Base-by-base conservation (phyloP, 768 basidiomycete species). In the Auricularia heimuer region DNA sequence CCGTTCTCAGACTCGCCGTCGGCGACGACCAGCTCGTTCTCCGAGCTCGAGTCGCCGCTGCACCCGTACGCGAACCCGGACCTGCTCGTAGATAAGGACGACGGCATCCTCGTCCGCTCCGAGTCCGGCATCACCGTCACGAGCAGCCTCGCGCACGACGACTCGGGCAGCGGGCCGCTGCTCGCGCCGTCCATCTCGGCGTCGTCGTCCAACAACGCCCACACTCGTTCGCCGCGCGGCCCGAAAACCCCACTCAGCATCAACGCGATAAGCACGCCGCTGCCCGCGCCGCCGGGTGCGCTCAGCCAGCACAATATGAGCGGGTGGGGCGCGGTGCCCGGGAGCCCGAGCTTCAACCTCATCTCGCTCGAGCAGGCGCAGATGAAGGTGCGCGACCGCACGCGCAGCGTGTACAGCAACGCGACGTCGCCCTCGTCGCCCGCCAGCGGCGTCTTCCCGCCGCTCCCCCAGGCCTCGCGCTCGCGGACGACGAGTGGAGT, bases 61-160 rank as follows among this genome's bases (percentile, higher is more conserved):
- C 90, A 92, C 75, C 90, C 90, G 34, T 92, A 90, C 72, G 90
- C 90, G 63, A 90, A 92, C 69, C 89, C 90, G 7, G 87, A 90
- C 67, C 76, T 89, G 56, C 82, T 82, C 18, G 56, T 8, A 6
- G 47, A 51, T 18, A 51, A 34, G 56, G 24, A 29, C 24, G 34
- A 60, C 24, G 10, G 33, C 34, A 7, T 14, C 24, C 56, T 60
- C 24, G 11, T n/a, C 8, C 56, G 56, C 21, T 51, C 47, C 47
- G 47, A 51, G 47, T 51, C 47, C 21, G 47, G 47, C 47, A 51
- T 51, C 56, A 60, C 56, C 24, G 56, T 33, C 56, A 60, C 56
- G 11, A 60, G 29, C 56, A 60, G 34, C 56, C 14, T 29, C 54
- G 29, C 21, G 4, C 56, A 60, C 29, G 56, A 60, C 56, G 56